Base-by-base conservation (phyloP, 148 eudicot species). In the Beta vulgaris region DNA sequence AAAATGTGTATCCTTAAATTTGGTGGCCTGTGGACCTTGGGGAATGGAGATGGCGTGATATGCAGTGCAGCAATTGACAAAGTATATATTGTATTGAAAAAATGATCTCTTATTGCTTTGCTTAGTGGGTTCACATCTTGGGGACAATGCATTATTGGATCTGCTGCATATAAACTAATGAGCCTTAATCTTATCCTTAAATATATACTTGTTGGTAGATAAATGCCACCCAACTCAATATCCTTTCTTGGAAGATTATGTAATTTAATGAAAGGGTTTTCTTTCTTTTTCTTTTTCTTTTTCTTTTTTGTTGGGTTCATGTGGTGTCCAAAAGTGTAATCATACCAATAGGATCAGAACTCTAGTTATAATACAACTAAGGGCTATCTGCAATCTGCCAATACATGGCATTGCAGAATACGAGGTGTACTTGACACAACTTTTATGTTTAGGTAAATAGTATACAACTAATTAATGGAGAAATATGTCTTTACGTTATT, bases 61-160 rank as follows among this genome's bases (percentile, higher is more conserved):
- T 72, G 44, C 28, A 42, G 49, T 44, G n/a, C n/a, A n/a, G n/a
- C n/a, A n/a, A n/a, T 73, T 51, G 25, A 53, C 58, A 65, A 72
- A 14, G n/a, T 14, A 51, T 15, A 21, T 23, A 18, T 1, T 35
- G 43, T 35, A 25, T 34, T 19, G 14, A 3, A 9, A 19, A 15
- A 1, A 46, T 42, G 5, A 61, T 14, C 62, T 61, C 25, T 19
- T 39, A 40, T 57, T 73, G 63, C 62, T 67, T 67, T 74, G 68
- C 46, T 42, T 53, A 29, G 76, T 78, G 77, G 48, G 61, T 73
- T 37, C 44, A 67, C 44, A 19, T 43, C 8, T 58, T 49, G 39
- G 11, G 67, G 67, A 72, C 59, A 43, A 23, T 43, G 37, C 40
- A 66, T 78, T 72, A 78, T 72, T 78, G 72, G 76, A 78, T 72